Evolutionary conservation across 208 protist genomes (phyloP), one percentile per base, ranked within the genome.

Genomic region (Trichomonas tenax): DNA sequence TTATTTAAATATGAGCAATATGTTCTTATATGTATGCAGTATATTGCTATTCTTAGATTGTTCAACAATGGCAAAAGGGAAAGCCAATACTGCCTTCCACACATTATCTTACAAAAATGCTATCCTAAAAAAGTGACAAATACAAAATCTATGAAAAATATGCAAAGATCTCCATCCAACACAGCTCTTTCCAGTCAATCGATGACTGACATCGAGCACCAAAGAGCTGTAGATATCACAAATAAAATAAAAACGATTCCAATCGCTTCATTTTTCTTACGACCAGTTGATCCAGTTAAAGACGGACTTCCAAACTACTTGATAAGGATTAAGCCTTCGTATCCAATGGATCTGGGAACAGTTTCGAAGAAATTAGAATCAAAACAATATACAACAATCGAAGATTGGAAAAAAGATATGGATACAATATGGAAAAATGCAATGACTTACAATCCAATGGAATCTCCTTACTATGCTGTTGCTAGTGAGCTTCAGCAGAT

Each of bases 361-460:
- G 86, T 93, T 93, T 51, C 44, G 15, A 44, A 48, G 26, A 93
- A 93, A 93, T 44, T 93, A 17, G 44, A 48, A 51, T 17, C 9
- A 38, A 9, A 10, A 48, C 44, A 93, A 51, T 93, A 93, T 51
- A 38, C 86, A 51, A 93, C 26, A 38, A 14, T 93, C 1, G 21
- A 48, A 17, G 86, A 93, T 48, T 93, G 86, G 86, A 93, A 93
- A 40, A 93, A 51, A 23, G 86, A 93, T 51, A 51, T 93, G 44
- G 44, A 93, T 38, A 23, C 26, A 38, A 93, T 93, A 36, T 93
- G 86, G 86, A 93, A 93, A 93, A 93, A 93, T 58, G 86, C 86
- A 51, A 34, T 51, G 31, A 51, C 40, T 38, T 93, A 58, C 36
- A 93, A 93, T 36, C 15, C 11, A 38, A 26, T 26, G 44, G 21